phyloP scores from a whole-genome alignment of 306 rosid species.

The Citrullus amarus region DNA sequence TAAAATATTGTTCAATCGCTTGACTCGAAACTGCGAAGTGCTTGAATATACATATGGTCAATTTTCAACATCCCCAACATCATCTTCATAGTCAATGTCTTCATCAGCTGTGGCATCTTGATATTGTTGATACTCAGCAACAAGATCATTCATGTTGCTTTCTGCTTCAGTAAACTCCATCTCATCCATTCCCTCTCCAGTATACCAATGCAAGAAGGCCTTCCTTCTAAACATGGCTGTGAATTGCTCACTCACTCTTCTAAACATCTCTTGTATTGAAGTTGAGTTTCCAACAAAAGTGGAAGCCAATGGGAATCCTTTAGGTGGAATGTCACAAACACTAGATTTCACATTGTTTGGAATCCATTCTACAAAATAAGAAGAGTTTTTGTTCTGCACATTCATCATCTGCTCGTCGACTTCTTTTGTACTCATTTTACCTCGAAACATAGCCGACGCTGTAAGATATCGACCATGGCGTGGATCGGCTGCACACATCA shows the following conservation, averaged over 20 bases:
- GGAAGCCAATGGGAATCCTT: constrained; percentile 49
- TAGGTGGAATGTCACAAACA: constrained; percentile 68
- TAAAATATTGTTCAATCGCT: too few relatives aligned
- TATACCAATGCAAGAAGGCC: constrained; percentile 40
- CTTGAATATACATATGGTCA: constrained; percentile 22
- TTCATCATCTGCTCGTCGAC: constrained; percentile 16
- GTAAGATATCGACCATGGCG: constrained; percentile 26
- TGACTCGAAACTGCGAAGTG: constrained; percentile 9
- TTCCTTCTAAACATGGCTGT: constrained; percentile 74
- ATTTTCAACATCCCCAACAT: constrained; percentile 20
- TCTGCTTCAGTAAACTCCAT: constrained; percentile 9
- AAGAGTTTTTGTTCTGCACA: constrained; percentile 67
- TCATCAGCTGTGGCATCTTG: constrained; percentile 47
- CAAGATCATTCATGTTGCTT: constrained; percentile 77
- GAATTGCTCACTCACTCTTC: constrained; percentile 72
- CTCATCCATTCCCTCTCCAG: constrained; percentile 12
- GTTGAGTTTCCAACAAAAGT: constrained; percentile 71
- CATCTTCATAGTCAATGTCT: constrained; percentile 32
- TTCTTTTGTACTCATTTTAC: constrained; percentile 16
- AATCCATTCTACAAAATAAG: constrained; percentile 41
- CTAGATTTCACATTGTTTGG: constrained; percentile 72
- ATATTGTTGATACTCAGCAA: constrained; percentile 71
- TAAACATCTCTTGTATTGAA: constrained; percentile 68
- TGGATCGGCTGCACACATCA: constrained; percentile 8
- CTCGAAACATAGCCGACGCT: constrained; percentile 68